A percentile compares a stretch with the other conserved stretches of the same genome.
phyloP scores from a whole-genome alignment of 306 rosid species.

The Aeschynomene evenia region DNA sequence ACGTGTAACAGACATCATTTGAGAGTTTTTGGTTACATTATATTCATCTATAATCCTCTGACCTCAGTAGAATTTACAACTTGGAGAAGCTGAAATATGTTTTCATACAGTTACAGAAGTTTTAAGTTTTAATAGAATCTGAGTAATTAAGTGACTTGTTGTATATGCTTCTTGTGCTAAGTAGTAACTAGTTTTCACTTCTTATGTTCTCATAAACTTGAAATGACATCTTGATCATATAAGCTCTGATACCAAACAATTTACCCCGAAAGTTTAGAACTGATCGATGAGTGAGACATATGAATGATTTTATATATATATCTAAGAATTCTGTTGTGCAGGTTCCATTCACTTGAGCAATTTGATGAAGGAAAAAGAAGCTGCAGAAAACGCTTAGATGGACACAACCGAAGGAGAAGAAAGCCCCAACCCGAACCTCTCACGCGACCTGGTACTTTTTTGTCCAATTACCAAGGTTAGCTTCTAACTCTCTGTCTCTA shows the following conservation, averaged over 20 bases:
- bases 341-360: conserved; percentile 94
- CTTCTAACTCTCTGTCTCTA: conserved; percentile 22
- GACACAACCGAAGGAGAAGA: conserved; percentile 90
- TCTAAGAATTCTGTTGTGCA: conserved; percentile 26
- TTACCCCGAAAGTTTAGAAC: too few relatives aligned
- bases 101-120: not conserved
- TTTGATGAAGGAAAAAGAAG: conserved; percentile 96
- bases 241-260: too few relatives aligned
- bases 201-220: too few relatives aligned
- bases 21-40: not conserved
- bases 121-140: not conserved
- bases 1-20: too few relatives aligned
- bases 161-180: too few relatives aligned
- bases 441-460: conserved; percentile 43
- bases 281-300: too few relatives aligned
- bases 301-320: too few relatives aligned
- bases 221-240: too few relatives aligned
- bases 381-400: conserved; percentile 92
- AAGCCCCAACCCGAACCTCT: conserved; percentile 78
- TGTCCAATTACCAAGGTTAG: conserved; percentile 73
- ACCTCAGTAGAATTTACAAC: not conserved
- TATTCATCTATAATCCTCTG: not conserved
- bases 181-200: too few relatives aligned
- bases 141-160: too few relatives aligned
- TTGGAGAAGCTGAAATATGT: conserved; percentile 11